phyloP scores from a whole-genome alignment of 768 basidiomycete species.

The Naganishia randhawae region DNA sequence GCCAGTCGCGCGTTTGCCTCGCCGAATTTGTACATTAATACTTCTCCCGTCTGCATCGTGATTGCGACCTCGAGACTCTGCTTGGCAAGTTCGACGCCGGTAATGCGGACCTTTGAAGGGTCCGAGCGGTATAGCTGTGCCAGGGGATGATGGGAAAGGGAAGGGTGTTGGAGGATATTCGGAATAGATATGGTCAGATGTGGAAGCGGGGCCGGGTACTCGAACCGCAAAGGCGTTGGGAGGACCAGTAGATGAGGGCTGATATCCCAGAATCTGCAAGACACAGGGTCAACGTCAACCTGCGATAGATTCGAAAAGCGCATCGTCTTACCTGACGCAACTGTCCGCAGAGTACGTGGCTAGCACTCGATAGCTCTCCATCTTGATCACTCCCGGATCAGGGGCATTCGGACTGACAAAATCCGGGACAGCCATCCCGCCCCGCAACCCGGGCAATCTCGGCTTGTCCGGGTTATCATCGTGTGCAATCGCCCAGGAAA shows the following conservation, averaged over 20 bases:
- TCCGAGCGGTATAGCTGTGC: slow-evolving; percentile 43
- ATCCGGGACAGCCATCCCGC: slow-evolving; percentile 45
- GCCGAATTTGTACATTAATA: slow-evolving; percentile 51
- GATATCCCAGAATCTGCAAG: slow-evolving; percentile 64
- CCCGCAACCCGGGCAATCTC: slow-evolving; percentile 41
- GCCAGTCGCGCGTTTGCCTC: slow-evolving; percentile 34
- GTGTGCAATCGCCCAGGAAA: slow-evolving; percentile 57
- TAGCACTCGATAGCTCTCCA: slow-evolving; percentile 62
- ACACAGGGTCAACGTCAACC: not conserved
- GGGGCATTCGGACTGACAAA: slow-evolving; percentile 44
- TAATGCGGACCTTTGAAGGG: slow-evolving; percentile 48
- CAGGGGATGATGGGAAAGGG: slow-evolving; percentile 41
- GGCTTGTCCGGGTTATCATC: slow-evolving; percentile 54
- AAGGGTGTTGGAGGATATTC: slow-evolving; percentile 53
- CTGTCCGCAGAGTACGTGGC: slow-evolving; percentile 64
- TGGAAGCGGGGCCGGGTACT: slow-evolving; percentile 66
- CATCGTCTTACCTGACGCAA: slow-evolving; percentile 51
- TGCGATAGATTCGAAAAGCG: not conserved
- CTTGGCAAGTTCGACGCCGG: slow-evolving; percentile 48
- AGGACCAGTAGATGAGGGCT: slow-evolving; percentile 64
- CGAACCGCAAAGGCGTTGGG: slow-evolving; percentile 57
- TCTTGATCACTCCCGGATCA: slow-evolving; percentile 46
- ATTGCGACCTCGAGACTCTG: slow-evolving; percentile 51
- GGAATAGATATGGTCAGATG: slow-evolving; percentile 63
- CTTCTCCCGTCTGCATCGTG: slow-evolving; percentile 50